Evolutionary conservation across 768 basidiomycete species (phyloP).

Genomic region (Trametes gibbosa): DNA sequence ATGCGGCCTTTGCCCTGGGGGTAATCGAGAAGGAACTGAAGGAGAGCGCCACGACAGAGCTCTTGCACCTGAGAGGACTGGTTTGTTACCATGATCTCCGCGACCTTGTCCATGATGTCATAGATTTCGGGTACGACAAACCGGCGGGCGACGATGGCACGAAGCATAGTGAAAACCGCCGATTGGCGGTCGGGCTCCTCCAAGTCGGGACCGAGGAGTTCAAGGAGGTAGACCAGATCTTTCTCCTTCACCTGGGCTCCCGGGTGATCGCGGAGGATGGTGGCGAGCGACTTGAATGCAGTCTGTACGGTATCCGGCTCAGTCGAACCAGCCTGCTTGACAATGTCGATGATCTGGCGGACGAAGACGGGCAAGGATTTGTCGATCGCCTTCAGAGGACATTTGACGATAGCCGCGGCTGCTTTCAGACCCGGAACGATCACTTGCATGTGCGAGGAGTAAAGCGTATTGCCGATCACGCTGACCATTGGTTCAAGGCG

Average conservation of each 20-base stretch:
- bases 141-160: slow-evolving; percentile 86
- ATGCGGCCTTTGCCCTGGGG: slow-evolving; percentile 93
- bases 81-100: slow-evolving; percentile 89
- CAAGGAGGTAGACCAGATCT: slow-evolving; percentile 83
- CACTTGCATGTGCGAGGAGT: slow-evolving; percentile 76
- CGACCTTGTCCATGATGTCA: slow-evolving; percentile 91
- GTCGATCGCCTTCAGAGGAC: slow-evolving; percentile 72
- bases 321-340: slow-evolving; percentile 79
- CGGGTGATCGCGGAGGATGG: slow-evolving; percentile 87
- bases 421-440: slow-evolving; percentile 75
- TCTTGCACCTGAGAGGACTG: slow-evolving; percentile 92
- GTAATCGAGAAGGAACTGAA: slow-evolving; percentile 96
- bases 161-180: slow-evolving; percentile 83
- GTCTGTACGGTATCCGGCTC: slow-evolving; percentile 90
- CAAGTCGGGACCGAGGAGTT: slow-evolving; percentile 83
- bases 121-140: slow-evolving; percentile 96
- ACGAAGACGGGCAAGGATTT: slow-evolving; percentile 81
- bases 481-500: slow-evolving; percentile 85
- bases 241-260: slow-evolving; percentile 81
- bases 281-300: slow-evolving; percentile 82
- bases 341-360: slow-evolving; percentile 77
- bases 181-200: slow-evolving; percentile 87
- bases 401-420: slow-evolving; percentile 76
- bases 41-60: slow-evolving; percentile 79
- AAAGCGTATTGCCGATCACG: slow-evolving; percentile 88